Evolutionary conservation across 495 filamentous ascomycete species (phyloP).

Genomic region (Aspergillus ellipticus): DNA sequence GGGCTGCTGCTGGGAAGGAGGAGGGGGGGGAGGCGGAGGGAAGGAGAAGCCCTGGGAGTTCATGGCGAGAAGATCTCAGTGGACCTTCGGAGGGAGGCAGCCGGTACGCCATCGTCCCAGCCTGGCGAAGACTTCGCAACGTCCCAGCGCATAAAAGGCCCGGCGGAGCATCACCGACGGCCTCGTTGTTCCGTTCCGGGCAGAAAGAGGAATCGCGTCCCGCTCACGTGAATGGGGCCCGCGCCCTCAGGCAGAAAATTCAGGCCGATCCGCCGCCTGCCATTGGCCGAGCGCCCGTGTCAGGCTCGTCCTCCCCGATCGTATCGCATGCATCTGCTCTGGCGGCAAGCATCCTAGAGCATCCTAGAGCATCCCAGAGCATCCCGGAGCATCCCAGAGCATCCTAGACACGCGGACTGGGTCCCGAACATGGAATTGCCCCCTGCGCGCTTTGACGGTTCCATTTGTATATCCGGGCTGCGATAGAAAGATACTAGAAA

Average conservation of each 20-base stretch:
- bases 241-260: slow-evolving; percentile 15
- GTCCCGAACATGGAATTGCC: slow-evolving; percentile 19
- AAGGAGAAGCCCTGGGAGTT: slow-evolving; percentile 49
- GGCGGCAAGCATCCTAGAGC: slow-evolving; percentile 12
- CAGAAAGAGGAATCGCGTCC: slow-evolving; percentile 5
- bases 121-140: slow-evolving; percentile 12
- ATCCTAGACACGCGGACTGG: not conserved
- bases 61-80: slow-evolving; percentile 32
- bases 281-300: slow-evolving; percentile 17
- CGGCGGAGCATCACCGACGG: slow-evolving; percentile 4
- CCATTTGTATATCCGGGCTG: not conserved
- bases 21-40: slow-evolving; percentile 49
- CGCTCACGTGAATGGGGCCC: not conserved
- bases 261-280: slow-evolving; percentile 14
- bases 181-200: slow-evolving; percentile 22
- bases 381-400: no score
- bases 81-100: slow-evolving; percentile 21
- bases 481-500: not conserved
- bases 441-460: not conserved
- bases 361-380: no score
- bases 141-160: slow-evolving; percentile 6
- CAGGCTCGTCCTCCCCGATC: not conserved
- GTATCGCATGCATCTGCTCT: slow-evolving; percentile 8
- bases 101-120: slow-evolving; percentile 22
- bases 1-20: slow-evolving; percentile 28